phyloP scores from a whole-genome alignment of 768 basidiomycete species.

The Boletellus ananas region DNA sequence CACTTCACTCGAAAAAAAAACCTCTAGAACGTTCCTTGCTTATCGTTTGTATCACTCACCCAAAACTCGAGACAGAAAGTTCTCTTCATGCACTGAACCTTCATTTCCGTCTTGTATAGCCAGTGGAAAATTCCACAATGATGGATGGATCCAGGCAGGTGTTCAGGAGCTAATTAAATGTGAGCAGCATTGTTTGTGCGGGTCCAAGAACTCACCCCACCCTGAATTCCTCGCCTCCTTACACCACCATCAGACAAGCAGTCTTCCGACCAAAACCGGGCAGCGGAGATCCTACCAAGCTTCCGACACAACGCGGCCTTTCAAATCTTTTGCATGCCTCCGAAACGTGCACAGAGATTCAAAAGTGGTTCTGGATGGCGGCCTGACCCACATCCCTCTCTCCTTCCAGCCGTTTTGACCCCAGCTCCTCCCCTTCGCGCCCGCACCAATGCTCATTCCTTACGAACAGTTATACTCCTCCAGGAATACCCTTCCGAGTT shows the following conservation, averaged over 20 bases:
- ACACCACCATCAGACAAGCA: slow-evolving; percentile 11
- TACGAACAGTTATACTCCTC: slow-evolving; percentile 13
- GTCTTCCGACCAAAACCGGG: slow-evolving; percentile 17
- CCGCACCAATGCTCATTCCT: slow-evolving; percentile 17
- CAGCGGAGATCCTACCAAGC: slow-evolving; percentile 21
- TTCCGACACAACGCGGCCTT: slow-evolving; percentile 24
- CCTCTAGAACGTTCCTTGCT: neutral
- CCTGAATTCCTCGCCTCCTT: slow-evolving; percentile 8
- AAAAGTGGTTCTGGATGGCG: slow-evolving; percentile 14
- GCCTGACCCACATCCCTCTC: neutral
- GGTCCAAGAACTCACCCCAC: slow-evolving; percentile 8
- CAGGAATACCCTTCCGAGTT: slow-evolving; percentile 3
- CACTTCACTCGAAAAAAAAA: neutral
- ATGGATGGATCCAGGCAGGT: slow-evolving; percentile 3
- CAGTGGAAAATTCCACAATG: neutral
- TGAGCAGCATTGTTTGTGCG: slow-evolving; percentile 9
- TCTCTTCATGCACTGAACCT: neutral
- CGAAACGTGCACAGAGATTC: slow-evolving; percentile 21
- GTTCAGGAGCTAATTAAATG: slow-evolving; percentile 12
- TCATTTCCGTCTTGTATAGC: slow-evolving; percentile 11
- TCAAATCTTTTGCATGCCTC: slow-evolving; percentile 23
- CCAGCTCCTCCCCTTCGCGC: neutral
- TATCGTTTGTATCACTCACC: neutral
- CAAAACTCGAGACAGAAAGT: neutral
- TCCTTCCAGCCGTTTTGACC: neutral